Evolutionary conservation across 2,329 filamentous ascomycete genomes (phyloP).

Genomic region (Aspergillus glaucus): DNA sequence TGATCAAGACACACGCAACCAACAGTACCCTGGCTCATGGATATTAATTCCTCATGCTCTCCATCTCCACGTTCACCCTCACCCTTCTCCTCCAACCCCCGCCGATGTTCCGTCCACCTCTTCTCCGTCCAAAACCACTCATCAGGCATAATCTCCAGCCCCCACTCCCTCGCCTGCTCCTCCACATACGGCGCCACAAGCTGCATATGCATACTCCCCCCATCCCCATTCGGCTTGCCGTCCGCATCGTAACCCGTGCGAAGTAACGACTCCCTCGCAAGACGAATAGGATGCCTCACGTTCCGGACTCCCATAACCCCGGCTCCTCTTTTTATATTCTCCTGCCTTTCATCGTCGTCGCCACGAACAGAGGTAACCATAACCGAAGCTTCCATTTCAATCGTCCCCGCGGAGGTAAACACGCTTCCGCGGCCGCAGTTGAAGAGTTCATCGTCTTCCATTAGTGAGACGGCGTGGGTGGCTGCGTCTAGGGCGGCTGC

Average conservation of each 20-base stretch:
- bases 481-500: constrained; percentile 66
- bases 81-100: constrained; percentile 44
- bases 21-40: constrained; percentile 73
- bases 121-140: constrained; percentile 72
- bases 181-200: constrained; percentile 64
- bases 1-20: constrained; percentile 75
- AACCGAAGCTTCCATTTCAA: constrained; percentile 79
- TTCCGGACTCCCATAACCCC: constrained; percentile 66
- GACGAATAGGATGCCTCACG: constrained; percentile 72
- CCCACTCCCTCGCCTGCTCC: constrained; percentile 54
- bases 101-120: constrained; percentile 71
- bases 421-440: constrained; percentile 80
- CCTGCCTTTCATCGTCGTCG: constrained; percentile 3
- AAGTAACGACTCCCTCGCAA: constrained; percentile 66
- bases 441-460: constrained; percentile 77
- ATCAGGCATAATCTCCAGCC: constrained; percentile 61
- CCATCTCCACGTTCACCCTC: background rate
- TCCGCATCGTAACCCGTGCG: constrained; percentile 48
- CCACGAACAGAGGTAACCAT: constrained; percentile 60
- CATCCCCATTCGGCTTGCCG: constrained; percentile 42
- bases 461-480: constrained; percentile 64
- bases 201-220: constrained; percentile 54
- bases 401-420: constrained; percentile 74
- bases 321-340: constrained; percentile 67
- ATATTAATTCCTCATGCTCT: constrained; percentile 9